Evolutionary conservation across 345 rosid genomes (phyloP), one percentile per base, ranked within the genome.

Genomic region (Populus ilicifolia): DNA sequence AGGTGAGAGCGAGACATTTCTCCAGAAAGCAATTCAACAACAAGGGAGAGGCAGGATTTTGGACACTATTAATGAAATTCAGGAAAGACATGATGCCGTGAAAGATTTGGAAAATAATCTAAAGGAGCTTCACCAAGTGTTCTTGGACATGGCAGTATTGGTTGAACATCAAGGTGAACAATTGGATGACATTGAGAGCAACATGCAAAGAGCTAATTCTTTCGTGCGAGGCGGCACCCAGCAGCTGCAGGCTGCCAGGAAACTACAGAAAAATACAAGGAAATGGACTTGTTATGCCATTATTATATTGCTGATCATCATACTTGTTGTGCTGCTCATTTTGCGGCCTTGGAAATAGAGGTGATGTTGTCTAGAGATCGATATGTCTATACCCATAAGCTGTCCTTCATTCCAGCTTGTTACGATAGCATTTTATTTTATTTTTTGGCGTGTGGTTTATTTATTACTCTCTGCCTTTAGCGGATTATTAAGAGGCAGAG

Each of bases 1-100:
- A 93, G 97, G 98, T 14, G 97, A 91, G 85, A 92, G 97, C 76
- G 98, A 94, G 85, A 90, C 87, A 9, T 91, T 94, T 80, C 84
- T 92, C 68, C 95, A 93, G 77, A 94, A 90, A 41, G 98, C 97
- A 33, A 94, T 94, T 72, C 95, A 91, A 80, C 95, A 94, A 54
- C 98, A 94, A 66, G 98, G 98, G 36, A 88, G 97, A 75, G 97
- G 97, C 6, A 84, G 88, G 29, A 81, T 92, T 17, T 71, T 91
- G 83, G 94, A 91, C 79, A 89, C 97, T 1, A 90, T 91, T 67
- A 87, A 85, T 73, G 94, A 91, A 88, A 91, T 94, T 35, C 96
- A 92, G 75, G 97, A 94, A 74, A 90, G 97, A 84, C 97, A 94
- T 56, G 98, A 94, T 54, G 94, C 96, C 1, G 97, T 89, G 17